phyloP scores from a whole-genome alignment of 805 yeast species.

The Ascoidea rubescens region DNA sequence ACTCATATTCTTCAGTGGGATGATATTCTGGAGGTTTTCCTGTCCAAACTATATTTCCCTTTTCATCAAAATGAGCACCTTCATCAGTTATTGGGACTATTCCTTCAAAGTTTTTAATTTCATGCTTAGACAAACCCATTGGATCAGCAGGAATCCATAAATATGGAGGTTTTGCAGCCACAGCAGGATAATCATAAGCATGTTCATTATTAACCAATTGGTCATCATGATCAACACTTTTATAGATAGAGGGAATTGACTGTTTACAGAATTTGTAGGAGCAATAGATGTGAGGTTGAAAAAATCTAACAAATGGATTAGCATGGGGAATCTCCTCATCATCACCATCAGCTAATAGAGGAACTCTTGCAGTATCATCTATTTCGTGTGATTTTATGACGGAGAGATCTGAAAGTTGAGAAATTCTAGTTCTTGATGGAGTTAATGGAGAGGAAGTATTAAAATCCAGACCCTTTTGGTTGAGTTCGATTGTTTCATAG shows the following conservation, averaged over 20 bases:
- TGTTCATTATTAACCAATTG: constrained; percentile 31
- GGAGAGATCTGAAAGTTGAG: background rate
- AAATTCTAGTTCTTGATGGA: background rate
- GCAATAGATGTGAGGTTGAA: constrained; percentile 40
- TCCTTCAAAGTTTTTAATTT: constrained; percentile 40
- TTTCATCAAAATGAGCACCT: constrained; percentile 43
- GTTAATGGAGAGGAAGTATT: background rate
- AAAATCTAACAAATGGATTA: constrained; percentile 27
- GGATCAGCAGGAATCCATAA: constrained; percentile 91
- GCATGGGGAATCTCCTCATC: constrained; percentile 19
- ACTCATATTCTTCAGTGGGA: background rate
- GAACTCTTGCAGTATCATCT: constrained; percentile 22
- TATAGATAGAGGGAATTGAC: constrained; percentile 45
- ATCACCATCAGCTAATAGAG: constrained; percentile 57
- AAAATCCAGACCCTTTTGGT: constrained; percentile 4
- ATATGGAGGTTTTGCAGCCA: constrained; percentile 52
- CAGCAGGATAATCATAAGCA: constrained; percentile 72
- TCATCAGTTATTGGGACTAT: constrained; percentile 54
- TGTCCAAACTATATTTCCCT: constrained; percentile 31
- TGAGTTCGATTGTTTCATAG: constrained; percentile 1
- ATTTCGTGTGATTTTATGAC: background rate
- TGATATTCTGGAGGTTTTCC: constrained; percentile 35
- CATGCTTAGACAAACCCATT: constrained; percentile 58
- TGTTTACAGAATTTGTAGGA: constrained; percentile 33
- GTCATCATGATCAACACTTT: constrained; percentile 32